A percentile compares a stretch with the other conserved stretches of the same genome.
Conservation (phyloP, 73 alveolate species). For the Paramecium bursaria region DNA sequence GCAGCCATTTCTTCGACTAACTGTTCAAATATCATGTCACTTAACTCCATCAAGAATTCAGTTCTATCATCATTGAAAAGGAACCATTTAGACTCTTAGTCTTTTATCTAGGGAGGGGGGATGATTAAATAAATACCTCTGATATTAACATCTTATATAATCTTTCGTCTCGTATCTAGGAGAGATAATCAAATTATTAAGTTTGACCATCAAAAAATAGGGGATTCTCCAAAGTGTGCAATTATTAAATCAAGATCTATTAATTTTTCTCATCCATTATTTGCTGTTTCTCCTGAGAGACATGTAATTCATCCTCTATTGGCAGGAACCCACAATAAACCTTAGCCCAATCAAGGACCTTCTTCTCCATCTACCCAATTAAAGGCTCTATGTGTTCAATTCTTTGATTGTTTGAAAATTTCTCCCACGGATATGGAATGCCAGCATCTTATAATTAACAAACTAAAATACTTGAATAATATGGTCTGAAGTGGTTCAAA, state of each 20-base stretch:
- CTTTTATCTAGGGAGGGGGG: constrained; percentile 37
- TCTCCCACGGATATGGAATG: constrained; percentile 65
- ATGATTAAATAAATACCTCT: constrained; percentile 1
- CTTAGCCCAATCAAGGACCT: constrained; percentile 61
- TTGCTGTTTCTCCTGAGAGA: constrained; percentile 40
- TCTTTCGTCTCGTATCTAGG: constrained; percentile 68
- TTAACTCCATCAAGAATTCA: constrained; percentile 64
- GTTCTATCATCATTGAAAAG: constrained; percentile 65
- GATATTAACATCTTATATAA: constrained; percentile 61
- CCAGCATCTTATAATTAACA: constrained; percentile 15
- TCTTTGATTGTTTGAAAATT: background rate
- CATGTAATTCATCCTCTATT: constrained; percentile 46
- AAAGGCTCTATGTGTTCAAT: constrained; percentile 20
- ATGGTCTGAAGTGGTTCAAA: constrained; percentile 78
- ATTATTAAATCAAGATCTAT: constrained; percentile 30
- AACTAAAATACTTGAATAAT: background rate
- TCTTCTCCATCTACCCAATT: constrained; percentile 19
- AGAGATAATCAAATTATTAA: constrained; percentile 40
- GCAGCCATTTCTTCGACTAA: constrained; percentile 68
- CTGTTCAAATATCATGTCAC: constrained; percentile 66
- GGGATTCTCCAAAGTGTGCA: constrained; percentile 39
- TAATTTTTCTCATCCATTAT: constrained; percentile 53
- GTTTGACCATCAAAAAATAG: constrained; percentile 52
- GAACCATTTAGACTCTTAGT: constrained; percentile 63
- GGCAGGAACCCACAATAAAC: constrained; percentile 60